Percentiles rank a stretch among this genome's conserved stretches.
Conservation (phyloP, 2,329 filamentous ascomycete genomes). For the Daldinia eschscholtzii region DNA sequence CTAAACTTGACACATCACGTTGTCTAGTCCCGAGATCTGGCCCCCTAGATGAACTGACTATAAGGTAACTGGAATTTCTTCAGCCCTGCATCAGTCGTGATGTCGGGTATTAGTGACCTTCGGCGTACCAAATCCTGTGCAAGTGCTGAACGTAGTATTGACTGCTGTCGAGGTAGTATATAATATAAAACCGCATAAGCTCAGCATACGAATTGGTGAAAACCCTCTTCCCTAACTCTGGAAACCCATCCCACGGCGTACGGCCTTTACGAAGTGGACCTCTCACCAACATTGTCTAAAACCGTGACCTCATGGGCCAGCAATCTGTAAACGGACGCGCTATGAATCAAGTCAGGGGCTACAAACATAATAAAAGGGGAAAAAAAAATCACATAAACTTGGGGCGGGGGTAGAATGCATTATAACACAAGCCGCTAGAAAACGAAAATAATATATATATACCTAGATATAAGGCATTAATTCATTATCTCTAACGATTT, state of each 20-base stretch:
- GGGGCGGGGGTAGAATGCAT: constrained; percentile 12
- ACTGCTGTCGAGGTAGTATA: background rate
- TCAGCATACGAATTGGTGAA: background rate
- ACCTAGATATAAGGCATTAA: background rate
- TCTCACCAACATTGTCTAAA: constrained; percentile 26
- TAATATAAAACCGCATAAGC: background rate
- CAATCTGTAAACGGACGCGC: background rate
- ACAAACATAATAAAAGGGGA: background rate
- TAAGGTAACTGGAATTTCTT: constrained; percentile 9
- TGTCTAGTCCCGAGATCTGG: background rate
- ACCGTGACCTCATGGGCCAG: constrained; percentile 1
- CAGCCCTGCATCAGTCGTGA: constrained; percentile 35
- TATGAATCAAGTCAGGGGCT: background rate
- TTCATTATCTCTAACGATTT: background rate
- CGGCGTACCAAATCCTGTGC: background rate
- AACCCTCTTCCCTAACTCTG: background rate
- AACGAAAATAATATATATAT: background rate
- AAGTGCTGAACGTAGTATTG: background rate
- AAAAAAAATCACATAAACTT: constrained; percentile 7
- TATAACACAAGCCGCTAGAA: background rate
- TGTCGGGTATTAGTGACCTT: constrained; percentile 9
- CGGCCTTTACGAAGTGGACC: background rate
- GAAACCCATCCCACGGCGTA: background rate
- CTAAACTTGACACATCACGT: constrained; percentile 22
- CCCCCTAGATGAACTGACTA: constrained; percentile 8